Evolutionary conservation across 768 basidiomycete genomes (phyloP).

Genomic region (Lentinula sp.): DNA sequence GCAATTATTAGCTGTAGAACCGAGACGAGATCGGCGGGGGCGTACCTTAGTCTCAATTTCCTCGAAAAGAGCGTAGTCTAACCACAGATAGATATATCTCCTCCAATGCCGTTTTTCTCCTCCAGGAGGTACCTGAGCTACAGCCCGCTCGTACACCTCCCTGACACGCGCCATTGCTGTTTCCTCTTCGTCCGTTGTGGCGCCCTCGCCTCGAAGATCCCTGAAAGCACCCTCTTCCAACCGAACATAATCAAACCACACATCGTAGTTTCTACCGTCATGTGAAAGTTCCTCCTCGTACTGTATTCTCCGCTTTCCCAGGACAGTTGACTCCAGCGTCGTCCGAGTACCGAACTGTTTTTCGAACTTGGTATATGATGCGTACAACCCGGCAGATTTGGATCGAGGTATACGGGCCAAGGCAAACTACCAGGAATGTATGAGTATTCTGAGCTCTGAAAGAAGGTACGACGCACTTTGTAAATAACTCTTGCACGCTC

Average conservation of each 20-base stretch:
- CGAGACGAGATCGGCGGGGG: background rate
- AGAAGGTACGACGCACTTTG: conserved; percentile 52
- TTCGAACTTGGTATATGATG: conserved; percentile 95
- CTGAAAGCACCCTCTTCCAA: conserved; percentile 85
- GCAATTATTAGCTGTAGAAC: background rate
- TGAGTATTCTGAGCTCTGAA: background rate
- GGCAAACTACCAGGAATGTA: conserved; percentile 65
- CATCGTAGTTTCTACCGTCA: conserved; percentile 92
- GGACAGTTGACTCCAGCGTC: conserved; percentile 87
- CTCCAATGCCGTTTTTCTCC: conserved; percentile 91
- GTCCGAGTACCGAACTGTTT: conserved; percentile 92
- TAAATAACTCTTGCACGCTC: conserved; percentile 96
- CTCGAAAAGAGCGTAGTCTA: conserved; percentile 95
- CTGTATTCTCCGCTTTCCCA: conserved; percentile 96
- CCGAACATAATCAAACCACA: conserved; percentile 96
- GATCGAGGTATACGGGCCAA: conserved; percentile 87
- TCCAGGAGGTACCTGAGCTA: conserved; percentile 93
- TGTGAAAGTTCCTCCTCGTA: conserved; percentile 95
- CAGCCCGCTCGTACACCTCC: conserved; percentile 93
- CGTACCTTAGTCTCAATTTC: conserved; percentile 90
- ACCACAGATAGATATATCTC: conserved; percentile 87
- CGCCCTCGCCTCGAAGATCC: conserved; percentile 51
- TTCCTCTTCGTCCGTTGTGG: conserved; percentile 64
- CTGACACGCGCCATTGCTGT: conserved; percentile 62
- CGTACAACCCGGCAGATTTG: conserved; percentile 83